A percentile compares a stretch with the other conserved stretches of the same genome.
phyloP scores from a whole-genome alignment of 75 land plant species.

The Selaginella tamariscina region DNA sequence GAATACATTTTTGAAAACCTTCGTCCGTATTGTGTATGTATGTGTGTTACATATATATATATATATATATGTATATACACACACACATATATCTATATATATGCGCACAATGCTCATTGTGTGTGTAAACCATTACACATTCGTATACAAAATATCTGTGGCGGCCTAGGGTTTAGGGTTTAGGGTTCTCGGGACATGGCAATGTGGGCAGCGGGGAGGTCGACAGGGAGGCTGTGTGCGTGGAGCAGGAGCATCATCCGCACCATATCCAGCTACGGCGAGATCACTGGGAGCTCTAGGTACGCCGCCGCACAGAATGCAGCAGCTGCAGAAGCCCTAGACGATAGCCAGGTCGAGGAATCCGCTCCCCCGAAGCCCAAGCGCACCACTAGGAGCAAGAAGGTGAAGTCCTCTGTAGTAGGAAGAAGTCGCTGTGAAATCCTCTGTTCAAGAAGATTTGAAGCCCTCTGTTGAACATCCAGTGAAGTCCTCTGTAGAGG shows the following conservation, averaged over 20 bases:
- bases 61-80: no score
- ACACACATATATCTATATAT: no score
- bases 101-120: no score
- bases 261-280: background rate
- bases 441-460: background rate
- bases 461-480: background rate
- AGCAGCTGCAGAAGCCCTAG: background rate
- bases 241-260: background rate
- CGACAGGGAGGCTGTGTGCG: background rate
- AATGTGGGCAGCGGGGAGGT: background rate
- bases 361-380: background rate
- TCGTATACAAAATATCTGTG: no score
- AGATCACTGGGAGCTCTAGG: background rate
- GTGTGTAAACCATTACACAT: no score
- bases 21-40: no score
- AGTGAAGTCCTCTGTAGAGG: background rate
- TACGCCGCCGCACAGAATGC: background rate
- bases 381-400: no score
- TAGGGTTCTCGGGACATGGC: background rate
- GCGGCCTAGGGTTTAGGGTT: conserved; percentile 1
- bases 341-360: background rate
- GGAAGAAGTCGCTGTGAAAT: background rate
- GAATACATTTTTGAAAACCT: no score
- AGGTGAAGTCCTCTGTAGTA: background rate
- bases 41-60: no score